Evolutionary conservation across 2,329 filamentous ascomycete genomes (phyloP).

Genomic region (Xylogone sp.): DNA sequence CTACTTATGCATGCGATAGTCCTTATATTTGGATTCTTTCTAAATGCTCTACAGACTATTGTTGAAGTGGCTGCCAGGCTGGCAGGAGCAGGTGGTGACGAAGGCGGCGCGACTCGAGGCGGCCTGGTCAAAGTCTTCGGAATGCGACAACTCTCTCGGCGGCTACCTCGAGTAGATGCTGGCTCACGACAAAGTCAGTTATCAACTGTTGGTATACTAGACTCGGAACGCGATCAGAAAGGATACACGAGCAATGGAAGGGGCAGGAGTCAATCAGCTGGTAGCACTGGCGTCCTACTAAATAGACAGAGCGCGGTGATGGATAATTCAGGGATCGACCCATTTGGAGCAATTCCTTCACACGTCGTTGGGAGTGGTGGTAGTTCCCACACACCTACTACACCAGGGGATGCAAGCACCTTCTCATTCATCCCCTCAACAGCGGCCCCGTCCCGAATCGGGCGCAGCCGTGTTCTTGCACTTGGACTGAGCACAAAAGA

Average conservation of each 20-base stretch:
- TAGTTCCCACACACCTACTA: constrained; percentile 69
- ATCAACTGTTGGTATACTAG: constrained; percentile 78
- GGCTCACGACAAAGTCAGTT: constrained; percentile 75
- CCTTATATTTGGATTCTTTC: constrained; percentile 85
- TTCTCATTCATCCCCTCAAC: constrained; percentile 65
- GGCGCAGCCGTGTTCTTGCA: constrained; percentile 31
- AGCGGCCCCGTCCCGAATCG: constrained; percentile 17
- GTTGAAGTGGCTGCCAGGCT: constrained; percentile 83
- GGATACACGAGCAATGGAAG: constrained; percentile 52
- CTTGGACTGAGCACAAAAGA: constrained; percentile 46
- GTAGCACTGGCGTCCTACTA: constrained; percentile 57
- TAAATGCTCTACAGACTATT: constrained; percentile 87
- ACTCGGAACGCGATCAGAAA: constrained; percentile 62
- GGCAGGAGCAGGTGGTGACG: constrained; percentile 77
- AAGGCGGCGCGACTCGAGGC: constrained; percentile 68
- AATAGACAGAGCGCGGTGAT: constrained; percentile 50
- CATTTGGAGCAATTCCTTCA: constrained; percentile 31
- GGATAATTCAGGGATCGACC: constrained; percentile 45
- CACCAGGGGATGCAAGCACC: constrained; percentile 64
- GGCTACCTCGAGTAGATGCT: constrained; percentile 55
- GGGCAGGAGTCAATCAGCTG: constrained; percentile 57
- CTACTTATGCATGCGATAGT: constrained; percentile 81
- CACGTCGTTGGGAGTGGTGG: constrained; percentile 49
- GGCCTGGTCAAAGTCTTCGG: constrained; percentile 89
- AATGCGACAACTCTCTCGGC: constrained; percentile 79